Evolutionary conservation across 208 protist genomes (phyloP).

Genomic region (Spongospora subterranea): DNA sequence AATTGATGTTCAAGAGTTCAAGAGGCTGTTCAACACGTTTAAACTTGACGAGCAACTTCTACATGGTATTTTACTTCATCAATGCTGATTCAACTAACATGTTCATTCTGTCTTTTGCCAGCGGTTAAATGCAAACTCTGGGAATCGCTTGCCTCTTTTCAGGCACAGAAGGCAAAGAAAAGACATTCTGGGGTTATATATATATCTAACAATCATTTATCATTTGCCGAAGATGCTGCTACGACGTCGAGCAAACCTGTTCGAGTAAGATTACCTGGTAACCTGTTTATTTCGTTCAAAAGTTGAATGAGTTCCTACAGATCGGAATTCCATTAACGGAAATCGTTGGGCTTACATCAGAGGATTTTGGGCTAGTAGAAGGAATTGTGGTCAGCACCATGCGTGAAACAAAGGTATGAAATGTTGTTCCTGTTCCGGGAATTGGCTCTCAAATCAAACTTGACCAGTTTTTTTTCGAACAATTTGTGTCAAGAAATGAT

Average conservation of each 20-base stretch:
- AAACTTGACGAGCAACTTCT: background rate
- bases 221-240: conserved; percentile 20
- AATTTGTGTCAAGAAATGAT: conserved; percentile 29
- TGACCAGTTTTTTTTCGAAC: conserved; percentile 46
- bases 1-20: background rate
- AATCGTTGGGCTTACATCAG: conserved; percentile 22
- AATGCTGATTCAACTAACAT: background rate
- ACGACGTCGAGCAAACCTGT: conserved; percentile 1
- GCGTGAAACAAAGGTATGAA: conserved; percentile 38
- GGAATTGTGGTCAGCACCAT: conserved; percentile 39
- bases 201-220: conserved; percentile 37
- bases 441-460: background rate
- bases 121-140: conserved; percentile 3
- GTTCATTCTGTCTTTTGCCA: background rate
- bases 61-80: background rate
- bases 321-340: conserved; percentile 43
- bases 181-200: background rate
- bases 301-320: background rate
- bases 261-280: conserved; percentile 12
- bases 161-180: conserved; percentile 15
- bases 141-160: conserved; percentile 42
- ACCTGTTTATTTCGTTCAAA: background rate
- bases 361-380: conserved; percentile 22
- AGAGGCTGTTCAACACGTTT: conserved; percentile 14
- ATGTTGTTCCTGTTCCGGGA: background rate